Base-by-base conservation (phyloP, 1,139 yeast genomes). In the Suhomyces taliae region DNA sequence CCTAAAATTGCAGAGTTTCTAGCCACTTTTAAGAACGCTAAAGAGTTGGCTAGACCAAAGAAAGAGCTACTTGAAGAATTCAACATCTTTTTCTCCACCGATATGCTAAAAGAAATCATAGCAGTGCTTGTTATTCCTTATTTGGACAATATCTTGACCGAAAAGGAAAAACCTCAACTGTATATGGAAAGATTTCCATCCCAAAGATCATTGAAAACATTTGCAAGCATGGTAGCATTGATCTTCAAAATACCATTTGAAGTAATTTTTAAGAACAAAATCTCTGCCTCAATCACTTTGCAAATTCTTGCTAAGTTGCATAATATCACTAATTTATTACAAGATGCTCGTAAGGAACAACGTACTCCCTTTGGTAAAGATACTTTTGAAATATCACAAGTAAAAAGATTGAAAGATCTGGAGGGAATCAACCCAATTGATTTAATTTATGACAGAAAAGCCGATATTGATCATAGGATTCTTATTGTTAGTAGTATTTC, bases 191-290 rank as follows among this genome's bases (percentile, higher is more conserved):
- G 34, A 27, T 10, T 39, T 15, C 34, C 37, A 7, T 15, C 43
- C 27, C 32, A n/a, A 3, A 29, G 27, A 7, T 33, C 40, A 3
- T 29, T 46, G 15, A 29, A 27, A 6, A 15, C 11, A 4, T 12
- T 47, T 9, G 36, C 43, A 11, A 43, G 34, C 7, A 15, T 44
- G 7, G 27, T 40, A 3, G 39, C 38, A 2, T 27, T 34, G 27
- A 4, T 47, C 7, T 46, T 37, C 32, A 40, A 36, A 27, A 14
- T 46, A n/a, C 47, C 50, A 1, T 41, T 44, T 19, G 44, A 39
- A 14, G 27, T 9, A 11, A 14, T 31, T 3, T 47, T 41, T 12
- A 7, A 8, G 7, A 27, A 26, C 2, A n/a, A 15, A 11, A 27
- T 47, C 6, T 40, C 50, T 1, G 34, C 24, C 6, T 10, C 12